Conservation (phyloP, 2,329 filamentous ascomycete species). For the Phyllosticta citrichinensis region DNA sequence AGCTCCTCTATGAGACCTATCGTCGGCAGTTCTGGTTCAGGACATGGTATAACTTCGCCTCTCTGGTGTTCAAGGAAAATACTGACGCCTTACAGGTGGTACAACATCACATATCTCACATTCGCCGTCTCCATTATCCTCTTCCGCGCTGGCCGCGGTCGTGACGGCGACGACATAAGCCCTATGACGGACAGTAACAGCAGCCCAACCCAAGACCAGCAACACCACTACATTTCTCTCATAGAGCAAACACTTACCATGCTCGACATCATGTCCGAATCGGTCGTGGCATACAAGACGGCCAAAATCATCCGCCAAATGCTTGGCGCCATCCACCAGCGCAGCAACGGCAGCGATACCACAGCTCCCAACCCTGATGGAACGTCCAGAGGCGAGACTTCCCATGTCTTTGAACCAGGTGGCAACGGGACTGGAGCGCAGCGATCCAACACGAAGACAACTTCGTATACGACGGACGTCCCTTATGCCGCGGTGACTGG, state of each 20-base stretch:
- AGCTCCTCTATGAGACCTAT: constrained; percentile 31
- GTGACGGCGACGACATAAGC: not conserved
- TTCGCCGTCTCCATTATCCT: constrained; percentile 31
- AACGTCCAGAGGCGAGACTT: not conserved
- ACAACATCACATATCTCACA: constrained; percentile 34
- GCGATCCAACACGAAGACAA: not conserved
- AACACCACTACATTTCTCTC: constrained; percentile 12
- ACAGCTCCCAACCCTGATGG: not conserved
- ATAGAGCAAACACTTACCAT: constrained; percentile 32
- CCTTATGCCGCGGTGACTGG: not conserved
- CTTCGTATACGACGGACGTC: not conserved
- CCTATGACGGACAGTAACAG: constrained; percentile 14
- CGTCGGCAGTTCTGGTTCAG: constrained; percentile 31
- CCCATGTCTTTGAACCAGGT: not conserved
- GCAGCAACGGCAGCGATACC: not conserved
- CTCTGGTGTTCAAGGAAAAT: not conserved
- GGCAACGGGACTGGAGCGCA: not conserved
- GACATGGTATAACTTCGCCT: constrained; percentile 25
- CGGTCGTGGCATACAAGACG: constrained; percentile 30
- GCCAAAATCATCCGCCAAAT: constrained; percentile 15
- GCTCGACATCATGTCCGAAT: constrained; percentile 34
- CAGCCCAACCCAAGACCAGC: constrained; percentile 15
- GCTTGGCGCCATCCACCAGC: constrained; percentile 7
- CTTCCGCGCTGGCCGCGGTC: constrained; percentile 19
- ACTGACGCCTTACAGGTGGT: constrained; percentile 23